Conservation (phyloP, 345 rosid genomes). For the Eucalyptus urophylla region DNA sequence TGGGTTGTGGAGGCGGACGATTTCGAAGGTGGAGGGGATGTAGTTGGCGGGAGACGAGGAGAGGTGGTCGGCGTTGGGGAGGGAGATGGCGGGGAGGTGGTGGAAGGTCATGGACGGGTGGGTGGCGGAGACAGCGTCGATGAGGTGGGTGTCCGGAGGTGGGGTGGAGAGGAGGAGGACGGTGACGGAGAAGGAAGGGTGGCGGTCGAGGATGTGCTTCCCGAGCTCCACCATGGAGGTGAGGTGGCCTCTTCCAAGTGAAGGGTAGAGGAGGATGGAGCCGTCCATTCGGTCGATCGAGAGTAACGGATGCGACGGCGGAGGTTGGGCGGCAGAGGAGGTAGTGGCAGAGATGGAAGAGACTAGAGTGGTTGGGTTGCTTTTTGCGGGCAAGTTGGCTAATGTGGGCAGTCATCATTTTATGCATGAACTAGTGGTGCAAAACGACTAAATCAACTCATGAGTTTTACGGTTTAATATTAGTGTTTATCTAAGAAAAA, state of each 20-base stretch:
- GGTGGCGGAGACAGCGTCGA: constrained; percentile 8
- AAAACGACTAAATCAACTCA: not conserved
- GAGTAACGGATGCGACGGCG: not conserved
- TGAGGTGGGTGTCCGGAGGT: constrained; percentile 15
- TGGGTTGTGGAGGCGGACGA: constrained; percentile 20
- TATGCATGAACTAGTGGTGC: not conserved
- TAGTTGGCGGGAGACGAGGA: not conserved
- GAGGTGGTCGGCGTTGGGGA: constrained; percentile 1
- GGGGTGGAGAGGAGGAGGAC: constrained; percentile 32
- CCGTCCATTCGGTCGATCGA: not conserved
- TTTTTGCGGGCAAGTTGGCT: not conserved
- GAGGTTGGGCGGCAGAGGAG: not conserved
- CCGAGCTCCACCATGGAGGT: constrained; percentile 16
- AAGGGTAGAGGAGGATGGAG: constrained; percentile 1
- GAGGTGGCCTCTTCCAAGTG: constrained; percentile 11
- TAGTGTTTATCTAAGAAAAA: not conserved
- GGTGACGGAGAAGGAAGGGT: not conserved
- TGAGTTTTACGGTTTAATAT: not conserved
- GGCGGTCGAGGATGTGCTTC: constrained; percentile 2
- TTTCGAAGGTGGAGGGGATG: constrained; percentile 9
- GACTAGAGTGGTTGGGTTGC: not conserved
- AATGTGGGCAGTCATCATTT: not conserved
- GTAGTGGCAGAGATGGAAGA: not conserved
- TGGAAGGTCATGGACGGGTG: constrained; percentile 22
- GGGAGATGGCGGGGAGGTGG: constrained; percentile 17